phyloP scores from a whole-genome alignment of 164 flowering plant genomes.

The Dillenia suffruticosa region DNA sequence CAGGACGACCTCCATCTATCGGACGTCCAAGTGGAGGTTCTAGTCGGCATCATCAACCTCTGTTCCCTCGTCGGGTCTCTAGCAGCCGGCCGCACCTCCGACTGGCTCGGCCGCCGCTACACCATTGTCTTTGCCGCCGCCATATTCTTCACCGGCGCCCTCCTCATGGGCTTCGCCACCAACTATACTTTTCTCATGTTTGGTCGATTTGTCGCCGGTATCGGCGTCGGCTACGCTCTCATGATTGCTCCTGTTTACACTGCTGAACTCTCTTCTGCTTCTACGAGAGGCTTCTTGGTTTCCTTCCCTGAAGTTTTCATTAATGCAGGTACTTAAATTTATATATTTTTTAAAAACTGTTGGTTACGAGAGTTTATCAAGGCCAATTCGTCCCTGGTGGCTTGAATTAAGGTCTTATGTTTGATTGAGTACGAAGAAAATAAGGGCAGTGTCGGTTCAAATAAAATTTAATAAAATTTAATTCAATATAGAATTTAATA shows the following conservation, averaged over 20 bases:
- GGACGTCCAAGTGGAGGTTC: slow-evolving; percentile 22
- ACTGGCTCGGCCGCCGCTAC: slow-evolving; percentile 33
- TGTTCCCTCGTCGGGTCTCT: slow-evolving; percentile 27
- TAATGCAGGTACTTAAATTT: slow-evolving; percentile 4
- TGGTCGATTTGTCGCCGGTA: slow-evolving; percentile 32
- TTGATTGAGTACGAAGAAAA: too few species aligned
- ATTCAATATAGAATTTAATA: too few species aligned
- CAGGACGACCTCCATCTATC: slow-evolving; percentile 18
- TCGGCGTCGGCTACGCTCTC: slow-evolving; percentile 35
- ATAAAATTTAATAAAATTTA: too few species aligned
- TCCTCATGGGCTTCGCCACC: slow-evolving; percentile 30
- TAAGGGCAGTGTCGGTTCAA: too few species aligned
- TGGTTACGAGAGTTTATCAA: too few species aligned
- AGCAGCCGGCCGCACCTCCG: slow-evolving; percentile 29
- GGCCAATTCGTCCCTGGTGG: too few species aligned
- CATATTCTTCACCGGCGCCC: slow-evolving; percentile 31
- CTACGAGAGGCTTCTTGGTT: slow-evolving; percentile 28
- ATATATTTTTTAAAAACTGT: too few species aligned
- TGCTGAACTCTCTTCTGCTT: slow-evolving; percentile 28
- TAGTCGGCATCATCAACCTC: slow-evolving; percentile 21
- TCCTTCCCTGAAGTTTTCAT: slow-evolving; percentile 40
- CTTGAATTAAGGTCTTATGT: too few species aligned
- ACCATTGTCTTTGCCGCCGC: slow-evolving; percentile 29
- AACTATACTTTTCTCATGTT: slow-evolving; percentile 28
- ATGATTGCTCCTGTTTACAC: slow-evolving; percentile 42